These are phyloP conservation scores for Lactuca saligna DNA, from an alignment of 129 eudicot species.

Conservation along the genomic window DNA sequence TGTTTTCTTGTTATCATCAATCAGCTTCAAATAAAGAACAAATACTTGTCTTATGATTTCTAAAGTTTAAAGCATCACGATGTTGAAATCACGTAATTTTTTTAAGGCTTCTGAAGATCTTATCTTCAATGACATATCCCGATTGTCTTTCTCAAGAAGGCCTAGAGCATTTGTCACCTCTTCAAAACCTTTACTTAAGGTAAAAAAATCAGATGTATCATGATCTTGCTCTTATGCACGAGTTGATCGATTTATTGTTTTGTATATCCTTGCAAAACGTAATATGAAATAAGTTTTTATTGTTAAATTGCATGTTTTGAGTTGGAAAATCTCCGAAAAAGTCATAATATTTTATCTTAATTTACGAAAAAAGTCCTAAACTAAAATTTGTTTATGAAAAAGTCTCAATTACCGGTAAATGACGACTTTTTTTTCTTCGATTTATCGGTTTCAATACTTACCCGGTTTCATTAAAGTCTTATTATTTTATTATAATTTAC, in stretches of 20 bases:
- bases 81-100: conserved; percentile 14
- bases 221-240: neutral
- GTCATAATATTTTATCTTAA: too few species aligned
- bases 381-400: too few species aligned
- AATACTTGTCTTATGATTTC: neutral
- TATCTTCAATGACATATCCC: neutral
- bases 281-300: too few species aligned
- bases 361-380: too few species aligned
- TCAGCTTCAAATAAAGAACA: conserved; percentile 1
- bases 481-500: too few species aligned
- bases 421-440: too few species aligned
- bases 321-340: too few species aligned
- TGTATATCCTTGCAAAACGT: neutral
- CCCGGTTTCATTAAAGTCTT: too few species aligned
- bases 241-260: neutral
- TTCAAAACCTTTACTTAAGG: conserved; percentile 36
- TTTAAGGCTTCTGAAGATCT: conserved; percentile 20
- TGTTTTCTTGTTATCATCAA: conserved; percentile 1
- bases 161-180: conserved; percentile 38
- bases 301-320: neutral
- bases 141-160: conserved; percentile 10
- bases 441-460: too few species aligned
- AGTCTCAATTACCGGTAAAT: too few species aligned
- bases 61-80: conserved; percentile 18
- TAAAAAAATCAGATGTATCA: neutral